Percentiles rank a stretch among this genome's conserved stretches.
phyloP scores from a whole-genome alignment of 805 yeast genomes.

The Kluyveromyces nonfermentans region DNA sequence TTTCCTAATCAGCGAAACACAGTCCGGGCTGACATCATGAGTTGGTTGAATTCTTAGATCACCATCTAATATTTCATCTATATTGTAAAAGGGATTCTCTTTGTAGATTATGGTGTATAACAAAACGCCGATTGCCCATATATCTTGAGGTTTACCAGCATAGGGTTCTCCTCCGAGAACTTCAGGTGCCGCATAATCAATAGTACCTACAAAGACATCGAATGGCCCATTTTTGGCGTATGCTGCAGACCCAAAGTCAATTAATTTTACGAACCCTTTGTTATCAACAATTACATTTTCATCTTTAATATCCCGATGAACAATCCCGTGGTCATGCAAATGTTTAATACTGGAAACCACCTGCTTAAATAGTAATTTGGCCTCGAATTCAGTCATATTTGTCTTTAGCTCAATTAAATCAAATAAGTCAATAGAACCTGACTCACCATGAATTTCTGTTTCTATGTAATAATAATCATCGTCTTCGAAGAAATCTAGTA shows the following conservation, averaged over 20 bases:
- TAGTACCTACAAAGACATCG: slow-evolving; percentile 94
- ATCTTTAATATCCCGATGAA: slow-evolving; percentile 91
- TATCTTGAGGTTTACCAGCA: slow-evolving; percentile 89
- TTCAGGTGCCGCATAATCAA: slow-evolving; percentile 97
- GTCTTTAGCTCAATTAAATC: slow-evolving; percentile 84
- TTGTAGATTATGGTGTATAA: slow-evolving; percentile 83
- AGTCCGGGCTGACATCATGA: slow-evolving; percentile 41
- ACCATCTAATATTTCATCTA: slow-evolving; percentile 92
- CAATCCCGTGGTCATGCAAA: slow-evolving; percentile 76
- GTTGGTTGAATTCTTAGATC: slow-evolving; percentile 46
- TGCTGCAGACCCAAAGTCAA: slow-evolving; percentile 95
- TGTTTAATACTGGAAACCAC: slow-evolving; percentile 71
- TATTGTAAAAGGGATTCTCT: slow-evolving; percentile 92
- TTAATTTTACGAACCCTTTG: slow-evolving; percentile 69
- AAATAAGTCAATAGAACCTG: slow-evolving; percentile 85
- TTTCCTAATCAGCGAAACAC: slow-evolving; percentile 49
- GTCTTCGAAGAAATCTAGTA: slow-evolving; percentile 91
- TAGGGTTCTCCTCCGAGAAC: slow-evolving; percentile 82
- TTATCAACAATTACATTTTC: slow-evolving; percentile 87
- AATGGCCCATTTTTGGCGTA: slow-evolving; percentile 87
- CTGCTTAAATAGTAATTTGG: slow-evolving; percentile 69
- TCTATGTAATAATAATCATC: slow-evolving; percentile 82
- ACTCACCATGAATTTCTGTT: slow-evolving; percentile 83
- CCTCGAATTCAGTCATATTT: slow-evolving; percentile 71
- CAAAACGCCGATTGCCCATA: slow-evolving; percentile 93